Evolutionary conservation across 345 rosid species (phyloP).

Genomic region (Arabis alpina): DNA sequence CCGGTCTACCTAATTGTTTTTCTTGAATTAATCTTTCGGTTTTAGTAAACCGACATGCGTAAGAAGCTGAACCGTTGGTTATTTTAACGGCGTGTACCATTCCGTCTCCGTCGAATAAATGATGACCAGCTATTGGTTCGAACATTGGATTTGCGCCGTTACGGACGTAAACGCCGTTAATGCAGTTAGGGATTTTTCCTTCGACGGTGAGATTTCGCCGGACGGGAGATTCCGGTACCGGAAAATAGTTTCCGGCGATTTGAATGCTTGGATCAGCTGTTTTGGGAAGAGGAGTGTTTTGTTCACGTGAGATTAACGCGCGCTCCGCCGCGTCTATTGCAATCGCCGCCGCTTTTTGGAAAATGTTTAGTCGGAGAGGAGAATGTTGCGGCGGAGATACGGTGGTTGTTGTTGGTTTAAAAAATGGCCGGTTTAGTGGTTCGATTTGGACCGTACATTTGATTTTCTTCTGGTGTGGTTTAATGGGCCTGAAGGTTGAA

Average conservation of each 20-base stretch:
- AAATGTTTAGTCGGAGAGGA: slow-evolving; percentile 55
- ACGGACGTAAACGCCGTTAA: slow-evolving; percentile 81
- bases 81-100: slow-evolving; percentile 89
- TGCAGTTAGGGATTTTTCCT: slow-evolving; percentile 75
- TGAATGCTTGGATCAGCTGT: slow-evolving; percentile 84
- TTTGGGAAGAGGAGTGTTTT: slow-evolving; percentile 62
- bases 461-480: slow-evolving; percentile 8
- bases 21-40: slow-evolving; percentile 63
- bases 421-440: slow-evolving; percentile 27
- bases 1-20: slow-evolving; percentile 53
- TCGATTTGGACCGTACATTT: slow-evolving; percentile 42
- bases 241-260: slow-evolving; percentile 85
- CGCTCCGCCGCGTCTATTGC: slow-evolving; percentile 66
- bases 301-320: slow-evolving; percentile 63
- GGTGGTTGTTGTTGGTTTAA: slow-evolving; percentile 35
- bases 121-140: slow-evolving; percentile 88
- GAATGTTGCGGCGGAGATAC: slow-evolving; percentile 34
- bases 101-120: slow-evolving; percentile 94
- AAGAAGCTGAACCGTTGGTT: slow-evolving; percentile 63
- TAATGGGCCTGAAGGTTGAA: slow-evolving; percentile 35
- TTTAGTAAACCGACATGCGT: slow-evolving; percentile 87
- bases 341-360: slow-evolving; percentile 66
- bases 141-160: slow-evolving; percentile 95
- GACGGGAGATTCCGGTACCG: slow-evolving; percentile 77
- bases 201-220: slow-evolving; percentile 49